Evolutionary conservation across 2,329 filamentous ascomycete genomes (phyloP), one percentile per base, ranked within the genome.

Genomic region (Exophiala phaeomuriformis): DNA sequence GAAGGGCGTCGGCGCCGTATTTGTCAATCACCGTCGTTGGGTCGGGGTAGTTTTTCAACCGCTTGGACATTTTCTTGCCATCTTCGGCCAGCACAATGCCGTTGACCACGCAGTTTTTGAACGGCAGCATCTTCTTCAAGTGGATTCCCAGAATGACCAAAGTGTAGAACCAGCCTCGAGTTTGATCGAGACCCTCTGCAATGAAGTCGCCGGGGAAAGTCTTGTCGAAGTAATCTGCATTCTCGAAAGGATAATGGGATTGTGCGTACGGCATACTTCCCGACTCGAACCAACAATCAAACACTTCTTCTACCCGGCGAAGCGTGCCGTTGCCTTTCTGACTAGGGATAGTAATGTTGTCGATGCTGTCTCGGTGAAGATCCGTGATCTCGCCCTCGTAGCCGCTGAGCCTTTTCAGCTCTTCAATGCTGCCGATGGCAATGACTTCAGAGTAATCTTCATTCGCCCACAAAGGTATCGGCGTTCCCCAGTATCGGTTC

Each of bases 31-130:
- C 80, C 42, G 86, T 74, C 51, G 74, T 76, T 3, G 89, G 89
- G 64, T 94, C 88, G 0, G 89, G 89, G 68, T 93, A 95, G 70
- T 95, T 95, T 74, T 94, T 91, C 45, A 94, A 77, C 39, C 89
- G 82, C 71, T 95, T 95, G 8, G 88, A 93, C 89, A 95, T 95
- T 75, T 95, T 95, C 77, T 94, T 94, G 52, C 89, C 89, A 64
- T 94, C 88, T 67, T 93, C 88, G 0, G 88, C 88, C 30, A 94
- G 77, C 5, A 94, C 88, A 53, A 94, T 90, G 47, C 88, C 88
- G 66, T 93, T 94, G 61, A 93, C 88, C 6, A 94, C 86, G 64
- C 87, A 91, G 67, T 94, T 94, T 71, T 90, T 83, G 77, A 94
- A 94, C 0, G 89, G 88, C 1, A 88, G 82, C 33, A 81, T 77